Conservation (phyloP, 139 green algal species). For the Medakamo hakoo region DNA sequence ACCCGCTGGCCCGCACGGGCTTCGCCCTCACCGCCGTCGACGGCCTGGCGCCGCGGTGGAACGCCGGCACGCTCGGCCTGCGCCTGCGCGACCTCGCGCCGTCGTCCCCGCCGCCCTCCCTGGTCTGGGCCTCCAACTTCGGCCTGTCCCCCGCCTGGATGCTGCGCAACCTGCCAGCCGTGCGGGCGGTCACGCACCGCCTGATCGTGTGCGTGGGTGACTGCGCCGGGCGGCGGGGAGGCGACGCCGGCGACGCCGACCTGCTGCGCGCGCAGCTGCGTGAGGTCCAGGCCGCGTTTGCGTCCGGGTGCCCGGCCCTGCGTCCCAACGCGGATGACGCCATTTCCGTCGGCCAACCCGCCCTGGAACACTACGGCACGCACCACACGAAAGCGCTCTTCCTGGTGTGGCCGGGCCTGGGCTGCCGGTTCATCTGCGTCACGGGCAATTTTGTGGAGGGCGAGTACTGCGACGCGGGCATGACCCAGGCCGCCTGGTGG, state of each 20-base stretch:
- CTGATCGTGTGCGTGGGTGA: not conserved
- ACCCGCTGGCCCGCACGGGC: not conserved
- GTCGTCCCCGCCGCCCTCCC: no score
- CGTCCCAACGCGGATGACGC: not conserved
- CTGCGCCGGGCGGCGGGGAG: no score
- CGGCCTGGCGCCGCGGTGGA: not conserved
- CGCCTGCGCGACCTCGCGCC: not conserved
- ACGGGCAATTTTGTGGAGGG: not conserved
- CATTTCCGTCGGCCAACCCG: no score
- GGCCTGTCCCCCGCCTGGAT: not conserved
- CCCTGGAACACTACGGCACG: not conserved
- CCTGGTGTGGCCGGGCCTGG: not conserved
- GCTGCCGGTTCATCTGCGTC: not conserved
- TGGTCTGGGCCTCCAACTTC: not conserved
- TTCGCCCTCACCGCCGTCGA: not conserved
- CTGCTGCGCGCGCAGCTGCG: not conserved
- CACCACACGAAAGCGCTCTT: not conserved
- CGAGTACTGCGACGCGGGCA: not conserved
- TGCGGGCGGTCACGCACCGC: not conserved
- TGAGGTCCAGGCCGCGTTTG: not conserved
- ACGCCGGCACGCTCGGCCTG: not conserved
- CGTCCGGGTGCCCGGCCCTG: not conserved
- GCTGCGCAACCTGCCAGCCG: not conserved
- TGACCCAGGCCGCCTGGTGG: not conserved
- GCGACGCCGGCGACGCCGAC: not conserved